phyloP scores from a whole-genome alignment of 2,329 filamentous ascomycete species.

The Cladophialophora carrionii region DNA sequence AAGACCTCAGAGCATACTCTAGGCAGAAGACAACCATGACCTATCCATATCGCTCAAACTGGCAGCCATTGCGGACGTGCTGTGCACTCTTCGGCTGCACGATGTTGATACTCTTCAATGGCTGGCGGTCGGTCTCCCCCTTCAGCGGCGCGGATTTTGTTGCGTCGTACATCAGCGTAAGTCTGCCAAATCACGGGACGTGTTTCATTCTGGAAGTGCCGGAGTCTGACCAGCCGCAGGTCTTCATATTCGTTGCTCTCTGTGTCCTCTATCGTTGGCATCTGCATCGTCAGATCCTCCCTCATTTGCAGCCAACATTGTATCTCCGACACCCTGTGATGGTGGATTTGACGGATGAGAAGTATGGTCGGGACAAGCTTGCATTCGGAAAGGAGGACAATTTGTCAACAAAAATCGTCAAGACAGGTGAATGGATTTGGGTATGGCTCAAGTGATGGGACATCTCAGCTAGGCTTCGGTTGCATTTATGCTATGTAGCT shows the following conservation, averaged over 20 bases:
- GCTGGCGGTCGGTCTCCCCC: constrained; percentile 11
- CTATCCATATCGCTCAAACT: constrained; percentile 13
- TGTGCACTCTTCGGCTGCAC: constrained; percentile 12
- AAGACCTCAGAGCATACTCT: constrained; percentile 12
- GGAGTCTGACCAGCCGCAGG: constrained; percentile 2
- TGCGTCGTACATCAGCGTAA: constrained; percentile 16
- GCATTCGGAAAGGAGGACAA: background rate
- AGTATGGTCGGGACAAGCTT: constrained; percentile 11
- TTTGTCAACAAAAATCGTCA: background rate
- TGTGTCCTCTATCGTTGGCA: constrained; percentile 17
- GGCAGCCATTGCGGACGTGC: constrained; percentile 14
- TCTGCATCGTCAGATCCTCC: constrained; percentile 12
- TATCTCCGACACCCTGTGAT: constrained; percentile 13
- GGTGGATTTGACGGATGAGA: constrained; percentile 6
- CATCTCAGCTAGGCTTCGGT: background rate
- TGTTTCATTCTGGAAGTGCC: background rate
- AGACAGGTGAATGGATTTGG: constrained; percentile 13
- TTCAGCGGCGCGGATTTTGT: constrained; percentile 14
- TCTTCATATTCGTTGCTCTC: constrained; percentile 11
- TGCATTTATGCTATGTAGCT: background rate
- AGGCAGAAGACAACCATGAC: background rate
- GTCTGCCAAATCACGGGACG: background rate
- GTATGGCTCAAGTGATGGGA: constrained; percentile 9
- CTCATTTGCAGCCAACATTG: constrained; percentile 4
- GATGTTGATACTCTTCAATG: constrained; percentile 13